Conservation (phyloP, 257 asterid genomes). For the Craterostigma plantagineum region DNA sequence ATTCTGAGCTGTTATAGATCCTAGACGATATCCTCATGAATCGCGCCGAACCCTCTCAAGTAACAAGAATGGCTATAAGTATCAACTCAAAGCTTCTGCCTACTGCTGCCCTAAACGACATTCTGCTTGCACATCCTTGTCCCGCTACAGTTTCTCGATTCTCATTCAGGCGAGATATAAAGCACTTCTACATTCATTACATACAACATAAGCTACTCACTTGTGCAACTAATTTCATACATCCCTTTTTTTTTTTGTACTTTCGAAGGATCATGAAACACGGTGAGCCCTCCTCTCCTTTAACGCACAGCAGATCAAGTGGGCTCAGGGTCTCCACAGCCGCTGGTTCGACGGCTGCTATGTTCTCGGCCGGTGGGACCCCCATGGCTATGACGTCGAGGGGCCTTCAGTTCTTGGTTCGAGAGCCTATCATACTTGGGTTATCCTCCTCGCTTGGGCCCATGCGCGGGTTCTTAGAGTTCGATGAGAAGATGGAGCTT, state of each 20-base stretch:
- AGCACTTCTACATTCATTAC: neutral
- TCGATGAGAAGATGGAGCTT: slow-evolving; percentile 40
- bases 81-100: slow-evolving; percentile 47
- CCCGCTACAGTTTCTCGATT: slow-evolving; percentile 72
- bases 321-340: slow-evolving; percentile 88
- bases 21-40: slow-evolving; percentile 49
- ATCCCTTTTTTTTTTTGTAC: slow-evolving; percentile 10
- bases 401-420: slow-evolving; percentile 76
- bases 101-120: slow-evolving; percentile 51
- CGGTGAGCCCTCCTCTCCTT: slow-evolving; percentile 18
- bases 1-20: slow-evolving; percentile 14
- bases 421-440: slow-evolving; percentile 69
- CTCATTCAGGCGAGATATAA: slow-evolving; percentile 40
- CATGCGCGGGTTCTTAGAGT: slow-evolving; percentile 38
- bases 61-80: slow-evolving; percentile 55
- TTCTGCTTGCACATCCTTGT: slow-evolving; percentile 62
- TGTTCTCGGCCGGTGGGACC: slow-evolving; percentile 78
- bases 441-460: slow-evolving; percentile 5
- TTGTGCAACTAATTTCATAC: no score
- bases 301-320: slow-evolving; percentile 68
- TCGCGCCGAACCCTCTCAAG: slow-evolving; percentile 39
- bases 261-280: slow-evolving; percentile 27
- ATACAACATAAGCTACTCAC: no score
- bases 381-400: slow-evolving; percentile 51
- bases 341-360: slow-evolving; percentile 95